phyloP scores from a whole-genome alignment of 2,329 filamentous ascomycete species.

The Ilyonectria sp. region DNA sequence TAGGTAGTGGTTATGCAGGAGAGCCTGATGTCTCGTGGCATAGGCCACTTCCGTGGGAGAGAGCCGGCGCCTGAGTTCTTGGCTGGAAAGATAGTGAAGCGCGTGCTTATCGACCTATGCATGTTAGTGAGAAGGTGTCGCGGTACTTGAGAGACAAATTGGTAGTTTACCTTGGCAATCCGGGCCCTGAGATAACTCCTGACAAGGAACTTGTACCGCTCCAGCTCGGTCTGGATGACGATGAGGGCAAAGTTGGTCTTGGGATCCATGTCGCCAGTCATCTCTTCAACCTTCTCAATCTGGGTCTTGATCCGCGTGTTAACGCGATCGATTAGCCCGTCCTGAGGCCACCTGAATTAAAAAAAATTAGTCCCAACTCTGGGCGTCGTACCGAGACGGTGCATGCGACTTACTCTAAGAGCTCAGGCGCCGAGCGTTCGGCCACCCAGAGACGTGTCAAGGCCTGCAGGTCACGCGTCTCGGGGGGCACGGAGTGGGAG shows the following conservation, averaged over 20 bases:
- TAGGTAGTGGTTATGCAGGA: slow-evolving; percentile 88
- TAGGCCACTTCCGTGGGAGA: slow-evolving; percentile 86
- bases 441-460: slow-evolving; percentile 94
- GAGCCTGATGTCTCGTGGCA: slow-evolving; percentile 85
- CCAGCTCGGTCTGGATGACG: slow-evolving; percentile 95
- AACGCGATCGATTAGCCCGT: slow-evolving; percentile 85
- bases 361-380: background rate
- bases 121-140: background rate
- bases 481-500: slow-evolving; percentile 67
- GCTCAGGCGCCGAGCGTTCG: slow-evolving; percentile 89
- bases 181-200: slow-evolving; percentile 86
- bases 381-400: background rate
- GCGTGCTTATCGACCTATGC: slow-evolving; percentile 83
- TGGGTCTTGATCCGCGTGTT: slow-evolving; percentile 79
- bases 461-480: slow-evolving; percentile 85
- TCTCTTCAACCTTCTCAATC: slow-evolving; percentile 80
- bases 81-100: slow-evolving; percentile 78
- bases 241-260: slow-evolving; percentile 95
- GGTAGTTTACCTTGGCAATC: slow-evolving; percentile 81
- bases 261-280: slow-evolving; percentile 89
- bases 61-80: slow-evolving; percentile 72
- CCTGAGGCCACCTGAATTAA: slow-evolving; percentile 71
- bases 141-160: background rate
- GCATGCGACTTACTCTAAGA: slow-evolving; percentile 76
- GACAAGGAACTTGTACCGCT: slow-evolving; percentile 92